A percentile compares a stretch with the other conserved stretches of the same genome.
Conservation (phyloP, 164 flowering plant genomes). For the Kingdonia uniflora region DNA sequence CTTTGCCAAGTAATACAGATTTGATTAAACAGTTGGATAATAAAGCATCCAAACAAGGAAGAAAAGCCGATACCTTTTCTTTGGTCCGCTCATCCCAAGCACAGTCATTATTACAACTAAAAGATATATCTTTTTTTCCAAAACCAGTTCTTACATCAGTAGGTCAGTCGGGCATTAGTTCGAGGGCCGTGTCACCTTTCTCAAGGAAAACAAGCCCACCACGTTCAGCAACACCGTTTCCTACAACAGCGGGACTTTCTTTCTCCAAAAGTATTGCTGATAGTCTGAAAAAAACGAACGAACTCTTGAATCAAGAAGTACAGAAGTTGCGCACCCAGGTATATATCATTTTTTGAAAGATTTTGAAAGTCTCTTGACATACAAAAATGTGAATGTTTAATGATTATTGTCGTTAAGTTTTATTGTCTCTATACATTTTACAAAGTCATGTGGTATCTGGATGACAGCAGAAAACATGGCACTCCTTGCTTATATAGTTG, state of each 20-base stretch:
- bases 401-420: too few species aligned
- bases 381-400: too few species aligned
- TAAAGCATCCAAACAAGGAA: constrained; percentile 84
- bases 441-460: too few species aligned
- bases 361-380: too few species aligned
- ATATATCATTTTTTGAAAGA: constrained; percentile 1
- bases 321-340: constrained; percentile 82
- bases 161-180: constrained; percentile 47
- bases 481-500: too few species aligned
- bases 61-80: constrained; percentile 63
- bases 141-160: constrained; percentile 45
- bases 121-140: constrained; percentile 57
- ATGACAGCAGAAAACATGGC: too few species aligned
- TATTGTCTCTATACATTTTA: too few species aligned
- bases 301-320: constrained; percentile 84
- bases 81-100: constrained; percentile 55
- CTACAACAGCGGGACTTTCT: constrained; percentile 86
- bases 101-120: constrained; percentile 52
- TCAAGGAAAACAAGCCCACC: constrained; percentile 95
- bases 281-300: constrained; percentile 94
- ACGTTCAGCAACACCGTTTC: constrained; percentile 90
- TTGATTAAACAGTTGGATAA: constrained; percentile 77
- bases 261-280: constrained; percentile 82
- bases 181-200: constrained; percentile 92
- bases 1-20: constrained; percentile 64